These are phyloP conservation scores for Sporisorium reilianum DNA, from an alignment of 1,284 basidiomycete genomes.

Conservation along the genomic window DNA sequence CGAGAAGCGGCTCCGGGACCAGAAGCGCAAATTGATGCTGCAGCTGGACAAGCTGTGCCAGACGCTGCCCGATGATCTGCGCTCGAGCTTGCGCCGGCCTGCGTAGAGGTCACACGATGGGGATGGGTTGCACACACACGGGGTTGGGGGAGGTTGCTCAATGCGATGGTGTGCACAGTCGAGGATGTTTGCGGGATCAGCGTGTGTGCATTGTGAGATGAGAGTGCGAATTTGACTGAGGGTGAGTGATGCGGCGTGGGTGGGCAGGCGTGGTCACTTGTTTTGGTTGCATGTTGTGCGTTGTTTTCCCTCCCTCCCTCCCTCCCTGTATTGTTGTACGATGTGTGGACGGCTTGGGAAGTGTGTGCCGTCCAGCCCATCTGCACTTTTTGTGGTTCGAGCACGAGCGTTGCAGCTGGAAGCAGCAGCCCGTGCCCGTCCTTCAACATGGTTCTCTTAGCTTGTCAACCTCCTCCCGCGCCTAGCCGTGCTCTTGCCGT, in stretches of 20 bases:
- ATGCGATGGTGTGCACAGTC: no score
- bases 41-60: constrained; percentile 52
- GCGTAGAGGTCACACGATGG: constrained; percentile 1
- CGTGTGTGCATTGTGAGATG: no score
- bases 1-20: constrained; percentile 45
- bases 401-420: background rate
- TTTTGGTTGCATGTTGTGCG: background rate
- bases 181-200: no score
- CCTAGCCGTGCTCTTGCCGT: background rate
- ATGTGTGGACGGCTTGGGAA: background rate
- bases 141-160: no score
- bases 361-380: background rate
- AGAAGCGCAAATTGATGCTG: constrained; percentile 36
- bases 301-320: background rate
- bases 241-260: no score
- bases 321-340: background rate
- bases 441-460: background rate
- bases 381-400: background rate
- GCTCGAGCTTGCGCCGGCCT: constrained; percentile 29
- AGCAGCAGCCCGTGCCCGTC: no score
- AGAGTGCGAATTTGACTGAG: no score
- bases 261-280: background rate
- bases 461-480: no score
- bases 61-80: constrained; percentile 57
- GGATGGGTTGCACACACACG: no score